Evolutionary conservation across 2,329 filamentous ascomycete species (phyloP).

Genomic region (Verticillium zaregamsianum): DNA sequence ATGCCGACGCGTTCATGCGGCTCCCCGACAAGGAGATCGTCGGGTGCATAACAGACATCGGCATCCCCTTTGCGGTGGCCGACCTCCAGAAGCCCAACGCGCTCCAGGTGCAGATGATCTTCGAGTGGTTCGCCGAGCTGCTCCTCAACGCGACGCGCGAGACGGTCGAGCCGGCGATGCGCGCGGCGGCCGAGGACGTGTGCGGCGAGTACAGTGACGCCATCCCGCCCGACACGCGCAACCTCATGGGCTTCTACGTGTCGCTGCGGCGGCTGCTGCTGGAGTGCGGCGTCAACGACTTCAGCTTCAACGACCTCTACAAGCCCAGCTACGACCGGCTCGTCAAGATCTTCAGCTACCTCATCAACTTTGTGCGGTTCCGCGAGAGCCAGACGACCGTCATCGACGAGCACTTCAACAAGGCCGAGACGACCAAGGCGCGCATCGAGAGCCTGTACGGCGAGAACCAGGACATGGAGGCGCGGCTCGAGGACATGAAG

Average conservation of each 20-base stretch:
- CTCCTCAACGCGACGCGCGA: conserved; percentile 92
- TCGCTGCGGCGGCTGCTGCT: conserved; percentile 73
- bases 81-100: conserved; percentile 94
- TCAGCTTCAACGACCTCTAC: conserved; percentile 88
- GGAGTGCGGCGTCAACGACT: conserved; percentile 90
- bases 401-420: conserved; percentile 93
- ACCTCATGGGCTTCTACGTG: conserved; percentile 93
- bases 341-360: conserved; percentile 92
- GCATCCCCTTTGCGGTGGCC: conserved; percentile 78
- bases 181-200: conserved; percentile 81
- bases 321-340: conserved; percentile 86
- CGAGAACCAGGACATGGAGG: conserved; percentile 85
- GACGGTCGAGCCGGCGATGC: conserved; percentile 92
- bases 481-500: conserved; percentile 74
- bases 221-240: conserved; percentile 81
- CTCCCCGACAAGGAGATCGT: conserved; percentile 76
- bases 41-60: conserved; percentile 95
- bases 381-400: conserved; percentile 85
- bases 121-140: conserved; percentile 95
- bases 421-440: conserved; percentile 77
- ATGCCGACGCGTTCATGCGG: conserved; percentile 56
- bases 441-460: conserved; percentile 81
- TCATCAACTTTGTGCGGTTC: conserved; percentile 98
- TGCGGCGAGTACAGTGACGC: conserved; percentile 82
- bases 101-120: conserved; percentile 92